Evolutionary conservation across 495 filamentous ascomycete genomes (phyloP), one percentile per base, ranked within the genome.

Genomic region (Clohesyomyces aquaticus): DNA sequence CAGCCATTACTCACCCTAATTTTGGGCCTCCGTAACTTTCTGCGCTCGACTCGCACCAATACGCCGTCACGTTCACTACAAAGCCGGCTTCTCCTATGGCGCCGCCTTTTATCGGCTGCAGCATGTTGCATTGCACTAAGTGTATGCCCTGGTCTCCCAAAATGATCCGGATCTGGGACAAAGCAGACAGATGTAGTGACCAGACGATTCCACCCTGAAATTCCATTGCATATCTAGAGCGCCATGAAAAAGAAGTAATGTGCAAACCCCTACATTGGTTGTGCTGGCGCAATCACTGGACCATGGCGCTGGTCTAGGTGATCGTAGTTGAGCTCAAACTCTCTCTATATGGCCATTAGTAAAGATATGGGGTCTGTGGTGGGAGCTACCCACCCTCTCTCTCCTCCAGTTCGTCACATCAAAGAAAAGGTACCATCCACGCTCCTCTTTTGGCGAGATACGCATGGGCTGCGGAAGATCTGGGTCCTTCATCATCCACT

Each of bases 401-500:
- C 91, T 88, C 67, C 87, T 84, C 93, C 93, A 97, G 56, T 81
- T 85, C 21, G 81, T 80, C n/a, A 87, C 87, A 70, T 94, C 90
- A 82, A 93, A 96, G 67, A 96, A 85, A 32, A 95, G 80, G 73
- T 97, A 97, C 71, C 89, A 91, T 1, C 92, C 93, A 46, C 88
- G 85, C 75, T 97, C 93, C 54, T 85, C 86, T 26, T 84, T 83
- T 19, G 83, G 81, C 19, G 87, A 83, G 61, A 89, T 79, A 45
- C 74, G 81, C 69, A 83, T 86, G 42, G 90, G 90, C 8, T 86
- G 82, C 71, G 87, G 85, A 57, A 82, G 82, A 49, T 85, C 78
- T 21, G 90, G 86, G 71, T 95, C 91, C 74, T 94, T 93, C 35
- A 91, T 95, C 71, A 97, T 79, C 93, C 93, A 97, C 65, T 93